Evolutionary conservation across 192 early-diverging fungal genomes (phyloP).

Genomic region (Dissophora ornata): DNA sequence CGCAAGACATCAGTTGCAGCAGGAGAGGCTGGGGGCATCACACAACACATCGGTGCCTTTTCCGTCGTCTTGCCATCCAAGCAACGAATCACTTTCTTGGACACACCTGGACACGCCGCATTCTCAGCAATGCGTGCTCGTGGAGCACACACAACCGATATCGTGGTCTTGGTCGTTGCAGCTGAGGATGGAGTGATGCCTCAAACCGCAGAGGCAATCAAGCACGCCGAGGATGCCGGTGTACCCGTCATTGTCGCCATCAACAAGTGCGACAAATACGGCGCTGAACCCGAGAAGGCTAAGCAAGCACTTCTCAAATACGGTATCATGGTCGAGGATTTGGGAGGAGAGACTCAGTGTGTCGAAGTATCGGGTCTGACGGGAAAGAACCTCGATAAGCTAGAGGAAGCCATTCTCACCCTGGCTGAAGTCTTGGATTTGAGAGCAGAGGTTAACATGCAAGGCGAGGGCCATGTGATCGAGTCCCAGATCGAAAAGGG

Average conservation of each 20-base stretch:
- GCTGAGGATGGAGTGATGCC: conserved; percentile 99
- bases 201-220: conserved; percentile 95
- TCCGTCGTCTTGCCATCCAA: conserved; percentile 76
- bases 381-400: conserved; percentile 83
- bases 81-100: conserved; percentile 91
- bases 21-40: conserved; percentile 96
- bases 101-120: conserved; percentile 97
- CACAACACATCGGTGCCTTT: conserved; percentile 99
- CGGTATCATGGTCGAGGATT: conserved; percentile 89
- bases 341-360: conserved; percentile 92
- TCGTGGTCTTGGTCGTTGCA: conserved; percentile 96
- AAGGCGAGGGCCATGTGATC: conserved; percentile 86
- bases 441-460: conserved; percentile 81
- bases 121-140: conserved; percentile 95
- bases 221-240: conserved; percentile 85
- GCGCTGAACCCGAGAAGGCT: conserved; percentile 69
- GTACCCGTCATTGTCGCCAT: conserved; percentile 96
- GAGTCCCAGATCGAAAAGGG: conserved; percentile 92
- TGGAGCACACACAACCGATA: conserved; percentile 94
- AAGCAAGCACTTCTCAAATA: conserved; percentile 79
- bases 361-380: conserved; percentile 93
- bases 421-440: conserved; percentile 90
- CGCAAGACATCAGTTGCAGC: conserved; percentile 92
- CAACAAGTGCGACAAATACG: conserved; percentile 97
- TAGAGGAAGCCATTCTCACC: conserved; percentile 90